Evolutionary conservation across 192 early-diverging fungal species (phyloP), one percentile per base, ranked within the genome.

Genomic region (Rhizoclosmatium sp.): DNA sequence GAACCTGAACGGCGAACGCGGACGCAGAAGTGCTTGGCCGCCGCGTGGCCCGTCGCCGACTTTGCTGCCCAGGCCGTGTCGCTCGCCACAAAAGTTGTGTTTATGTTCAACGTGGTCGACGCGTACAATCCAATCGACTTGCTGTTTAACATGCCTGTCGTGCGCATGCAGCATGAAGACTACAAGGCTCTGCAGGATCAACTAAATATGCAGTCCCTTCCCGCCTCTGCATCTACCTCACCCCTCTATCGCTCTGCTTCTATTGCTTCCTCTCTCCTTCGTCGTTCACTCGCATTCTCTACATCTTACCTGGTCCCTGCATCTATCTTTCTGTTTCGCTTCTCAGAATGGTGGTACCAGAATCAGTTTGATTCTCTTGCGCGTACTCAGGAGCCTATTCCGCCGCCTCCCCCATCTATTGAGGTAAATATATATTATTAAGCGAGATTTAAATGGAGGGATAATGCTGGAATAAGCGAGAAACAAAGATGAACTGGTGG

Each of bases 271-370:
- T 44, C 73, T 19, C 7, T 75, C 9, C 9, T 59, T 10, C 58
- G 45, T 7, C n/a, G 46, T 19, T 60, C 60, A 12, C 9, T 46
- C 2, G 10, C 88, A 95, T 31, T 75, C 41, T 19, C 73, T 41
- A n/a, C 59, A 48, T 93, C 93, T 73, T 89, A 91, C 2, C 71
- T 93, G 16, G 82, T 98, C 67, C 97, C 96, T 39, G 89, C 96
- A 87, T 92, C 93, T 0, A 94, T 98, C 21, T 96, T 98, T 85
- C 93, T 95, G 81, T 97, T 93, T 85, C 93, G 93, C 70, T 98
- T 98, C 80, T 80, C 96, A 70, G 97, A 97, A 83, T 98, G 97
- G 97, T 98, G 96, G 96, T 94, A 96, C 81, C 87, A 91, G 42
- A 93, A 92, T 12, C 94, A 95, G 72, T 95, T 93, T 68, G 89